These are phyloP conservation scores for Russula sp. DNA, from an alignment of 768 basidiomycete genomes.

Conservation along the genomic window DNA sequence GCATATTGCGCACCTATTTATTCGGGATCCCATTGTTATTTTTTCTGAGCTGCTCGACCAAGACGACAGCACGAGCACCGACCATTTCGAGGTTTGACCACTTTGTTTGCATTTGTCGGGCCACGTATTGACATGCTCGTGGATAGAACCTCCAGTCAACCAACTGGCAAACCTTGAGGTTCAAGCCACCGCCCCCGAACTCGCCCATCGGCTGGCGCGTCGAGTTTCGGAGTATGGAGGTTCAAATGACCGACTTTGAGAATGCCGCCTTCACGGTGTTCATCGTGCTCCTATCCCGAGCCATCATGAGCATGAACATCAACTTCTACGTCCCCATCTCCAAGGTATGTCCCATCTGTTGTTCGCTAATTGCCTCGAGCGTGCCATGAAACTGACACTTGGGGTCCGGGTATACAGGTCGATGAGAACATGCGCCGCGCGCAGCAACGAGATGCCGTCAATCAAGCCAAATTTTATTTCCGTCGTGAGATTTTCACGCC, in stretches of 20 bases:
- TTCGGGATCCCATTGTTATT: conserved; percentile 92
- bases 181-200: conserved; percentile 94
- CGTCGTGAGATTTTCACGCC: conserved; percentile 74
- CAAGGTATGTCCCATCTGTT: conserved; percentile 47
- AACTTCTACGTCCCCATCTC: conserved; percentile 98
- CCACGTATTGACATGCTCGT: not conserved
- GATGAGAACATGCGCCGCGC: conserved; percentile 95
- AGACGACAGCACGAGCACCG: conserved; percentile 78
- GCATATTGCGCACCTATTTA: conserved; percentile 93
- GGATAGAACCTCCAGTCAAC: conserved; percentile 94
- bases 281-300: conserved; percentile 87
- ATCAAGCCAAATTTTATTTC: conserved; percentile 79
- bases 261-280: conserved; percentile 97
- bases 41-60: conserved; percentile 93
- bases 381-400: not conserved
- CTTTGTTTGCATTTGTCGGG: not conserved
- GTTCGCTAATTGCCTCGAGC: not conserved
- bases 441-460: conserved; percentile 73
- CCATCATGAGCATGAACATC: conserved; percentile 83
- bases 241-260: conserved; percentile 97
- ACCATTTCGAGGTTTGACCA: conserved; percentile 85
- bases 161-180: conserved; percentile 98
- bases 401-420: conserved; percentile 47
- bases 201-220: conserved; percentile 96
- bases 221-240: conserved; percentile 98